These are phyloP conservation scores for Trichophaea hybrida DNA, from an alignment of 2,329 filamentous ascomycete genomes.

Conservation along the genomic window DNA sequence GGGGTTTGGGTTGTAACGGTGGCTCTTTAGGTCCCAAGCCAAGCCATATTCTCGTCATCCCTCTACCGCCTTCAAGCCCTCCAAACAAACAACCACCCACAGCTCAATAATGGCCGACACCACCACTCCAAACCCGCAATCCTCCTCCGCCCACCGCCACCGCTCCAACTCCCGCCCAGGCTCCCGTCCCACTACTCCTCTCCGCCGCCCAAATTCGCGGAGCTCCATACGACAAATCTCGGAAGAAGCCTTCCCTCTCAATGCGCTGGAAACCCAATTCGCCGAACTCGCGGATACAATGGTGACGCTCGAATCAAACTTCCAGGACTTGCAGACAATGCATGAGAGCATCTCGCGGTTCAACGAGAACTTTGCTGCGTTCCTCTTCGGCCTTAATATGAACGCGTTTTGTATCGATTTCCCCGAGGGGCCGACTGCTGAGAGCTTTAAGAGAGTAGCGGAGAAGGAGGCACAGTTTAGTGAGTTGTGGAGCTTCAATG, in stretches of 20 bases:
- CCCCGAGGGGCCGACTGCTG: conserved; percentile 56
- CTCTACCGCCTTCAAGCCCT: background rate
- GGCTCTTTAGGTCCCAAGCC: too few species aligned
- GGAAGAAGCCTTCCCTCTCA: conserved; percentile 53
- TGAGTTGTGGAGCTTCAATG: conserved; percentile 27
- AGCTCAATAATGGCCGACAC: background rate
- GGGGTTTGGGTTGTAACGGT: too few species aligned
- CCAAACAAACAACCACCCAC: background rate
- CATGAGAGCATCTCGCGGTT: conserved; percentile 88
- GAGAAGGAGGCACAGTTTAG: conserved; percentile 18
- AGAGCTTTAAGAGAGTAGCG: conserved; percentile 31
- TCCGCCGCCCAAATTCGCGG: conserved; percentile 67
- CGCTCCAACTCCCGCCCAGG: conserved; percentile 31
- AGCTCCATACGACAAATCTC: conserved; percentile 46
- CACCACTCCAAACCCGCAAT: background rate
- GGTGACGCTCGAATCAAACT: conserved; percentile 90
- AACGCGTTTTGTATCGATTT: conserved; percentile 98
- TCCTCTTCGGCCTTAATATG: conserved; percentile 95
- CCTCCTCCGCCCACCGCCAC: background rate
- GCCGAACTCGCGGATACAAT: conserved; percentile 86
- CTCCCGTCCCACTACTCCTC: conserved; percentile 77
- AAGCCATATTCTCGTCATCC: background rate
- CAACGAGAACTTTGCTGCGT: conserved; percentile 88
- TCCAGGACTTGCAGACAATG: conserved; percentile 94
- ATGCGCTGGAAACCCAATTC: conserved; percentile 75